Evolutionary conservation across 257 asterid species (phyloP).

Genomic region (Hygrophila difformis): DNA sequence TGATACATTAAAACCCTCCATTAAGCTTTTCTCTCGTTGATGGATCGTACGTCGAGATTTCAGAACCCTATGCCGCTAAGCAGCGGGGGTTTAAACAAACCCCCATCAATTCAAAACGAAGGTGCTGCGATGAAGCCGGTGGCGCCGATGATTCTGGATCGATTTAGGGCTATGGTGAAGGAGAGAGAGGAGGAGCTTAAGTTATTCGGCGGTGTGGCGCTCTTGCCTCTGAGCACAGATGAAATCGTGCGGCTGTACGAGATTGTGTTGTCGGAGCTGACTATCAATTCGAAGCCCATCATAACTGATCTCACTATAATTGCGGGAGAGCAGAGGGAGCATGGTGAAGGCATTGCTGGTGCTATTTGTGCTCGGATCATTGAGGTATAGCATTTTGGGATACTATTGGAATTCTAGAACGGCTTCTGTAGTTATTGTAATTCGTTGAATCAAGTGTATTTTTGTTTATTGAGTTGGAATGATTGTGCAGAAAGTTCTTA

Average conservation of each 20-base stretch:
- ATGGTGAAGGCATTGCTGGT: slow-evolving; percentile 69
- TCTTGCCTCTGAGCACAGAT: slow-evolving; percentile 33
- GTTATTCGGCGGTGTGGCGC: slow-evolving; percentile 42
- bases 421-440: slow-evolving; percentile 24
- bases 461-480: slow-evolving; percentile 8
- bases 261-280: slow-evolving; percentile 53
- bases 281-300: slow-evolving; percentile 72
- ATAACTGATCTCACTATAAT: slow-evolving; percentile 90
- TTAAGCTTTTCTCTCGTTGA: slow-evolving; percentile 10
- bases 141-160: slow-evolving; percentile 49
- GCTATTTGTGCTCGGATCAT: slow-evolving; percentile 83
- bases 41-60: slow-evolving; percentile 41
- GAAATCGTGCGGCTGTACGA: slow-evolving; percentile 78
- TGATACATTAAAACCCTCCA: slow-evolving; percentile 7
- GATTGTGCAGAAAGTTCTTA: slow-evolving; percentile 24
- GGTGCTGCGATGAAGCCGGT: slow-evolving; percentile 37
- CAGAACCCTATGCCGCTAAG: slow-evolving; percentile 34
- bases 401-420: slow-evolving; percentile 24
- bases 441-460: slow-evolving; percentile 26
- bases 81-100: slow-evolving; percentile 32
- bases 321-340: slow-evolving; percentile 78
- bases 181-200: slow-evolving; percentile 74
- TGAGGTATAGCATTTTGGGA: slow-evolving; percentile 60
- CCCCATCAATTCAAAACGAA: slow-evolving; percentile 31
- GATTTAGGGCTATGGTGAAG: slow-evolving; percentile 61